These are phyloP conservation scores for Polygonum aviculare DNA, from an alignment of 148 eudicot genomes.

Conservation along the genomic window DNA sequence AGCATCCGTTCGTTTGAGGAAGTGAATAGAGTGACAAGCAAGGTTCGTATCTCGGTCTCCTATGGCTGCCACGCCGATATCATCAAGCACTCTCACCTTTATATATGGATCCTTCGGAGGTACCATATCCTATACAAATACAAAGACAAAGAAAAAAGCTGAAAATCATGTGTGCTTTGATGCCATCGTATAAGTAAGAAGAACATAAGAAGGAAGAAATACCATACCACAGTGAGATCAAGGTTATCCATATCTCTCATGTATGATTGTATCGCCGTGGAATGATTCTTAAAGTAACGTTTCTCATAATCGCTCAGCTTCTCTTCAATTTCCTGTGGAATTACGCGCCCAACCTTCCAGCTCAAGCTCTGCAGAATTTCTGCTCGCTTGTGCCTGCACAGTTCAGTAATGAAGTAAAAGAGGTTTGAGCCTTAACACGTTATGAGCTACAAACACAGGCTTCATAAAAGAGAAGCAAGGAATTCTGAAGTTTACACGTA, in stretches of 20 bases:
- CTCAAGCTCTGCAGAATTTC: constrained; percentile 60
- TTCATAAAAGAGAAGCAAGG: background rate
- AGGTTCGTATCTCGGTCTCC: constrained; percentile 73
- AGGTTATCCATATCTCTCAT: constrained; percentile 54
- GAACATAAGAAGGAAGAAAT: background rate
- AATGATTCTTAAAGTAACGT: constrained; percentile 65
- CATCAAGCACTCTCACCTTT: constrained; percentile 83
- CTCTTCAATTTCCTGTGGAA: constrained; percentile 71
- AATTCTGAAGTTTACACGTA: constrained; percentile 43
- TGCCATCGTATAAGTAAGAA: background rate
- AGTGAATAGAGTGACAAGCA: constrained; percentile 82
- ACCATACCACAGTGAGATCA: constrained; percentile 73
- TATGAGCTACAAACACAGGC: background rate
- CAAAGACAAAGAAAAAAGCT: background rate
- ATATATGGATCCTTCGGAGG: constrained; percentile 97
- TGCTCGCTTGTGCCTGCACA: constrained; percentile 65
- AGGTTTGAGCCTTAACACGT: background rate
- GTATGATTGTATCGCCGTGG: constrained; percentile 52
- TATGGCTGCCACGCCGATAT: constrained; percentile 65
- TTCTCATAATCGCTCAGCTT: constrained; percentile 71
- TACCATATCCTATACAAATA: constrained; percentile 82
- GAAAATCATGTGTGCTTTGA: background rate
- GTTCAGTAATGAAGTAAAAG: background rate
- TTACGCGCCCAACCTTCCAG: constrained; percentile 66
- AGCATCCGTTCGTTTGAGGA: constrained; percentile 85